phyloP scores from a whole-genome alignment of 257 asterid species.

The Buddleja alternifolia region DNA sequence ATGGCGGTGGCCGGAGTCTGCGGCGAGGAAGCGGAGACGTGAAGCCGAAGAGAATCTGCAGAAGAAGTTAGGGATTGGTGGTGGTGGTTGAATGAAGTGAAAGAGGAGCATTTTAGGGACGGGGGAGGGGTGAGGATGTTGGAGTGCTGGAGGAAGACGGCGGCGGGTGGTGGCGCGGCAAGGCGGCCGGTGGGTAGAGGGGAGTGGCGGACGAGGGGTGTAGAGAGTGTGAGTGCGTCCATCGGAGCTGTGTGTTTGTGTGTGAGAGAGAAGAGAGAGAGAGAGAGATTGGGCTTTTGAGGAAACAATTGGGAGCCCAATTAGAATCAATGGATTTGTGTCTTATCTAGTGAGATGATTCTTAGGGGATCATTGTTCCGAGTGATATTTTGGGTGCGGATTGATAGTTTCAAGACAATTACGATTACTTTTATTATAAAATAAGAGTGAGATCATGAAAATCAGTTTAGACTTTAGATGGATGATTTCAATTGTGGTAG shows the following conservation, averaged over 20 bases:
- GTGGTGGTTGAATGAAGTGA: constrained; percentile 38
- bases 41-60: constrained; percentile 41
- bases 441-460: too few relatives aligned
- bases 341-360: too few relatives aligned
- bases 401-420: too few relatives aligned
- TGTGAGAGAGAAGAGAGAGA: too few relatives aligned
- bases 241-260: too few relatives aligned
- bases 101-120: constrained; percentile 52
- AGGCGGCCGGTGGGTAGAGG: constrained; percentile 32
- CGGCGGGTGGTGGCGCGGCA: constrained; percentile 28
- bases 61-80: constrained; percentile 35
- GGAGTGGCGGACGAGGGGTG: constrained; percentile 46
- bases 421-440: too few relatives aligned
- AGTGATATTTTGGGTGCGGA: too few relatives aligned
- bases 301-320: too few relatives aligned
- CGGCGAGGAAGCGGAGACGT: constrained; percentile 41
- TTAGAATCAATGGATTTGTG: too few relatives aligned
- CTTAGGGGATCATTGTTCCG: too few relatives aligned
- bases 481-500: too few relatives aligned
- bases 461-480: too few relatives aligned
- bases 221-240: constrained; percentile 67
- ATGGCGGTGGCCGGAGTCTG: constrained; percentile 67
- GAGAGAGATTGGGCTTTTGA: constrained; percentile 36
- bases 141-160: constrained; percentile 22
- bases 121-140: constrained; percentile 27